Evolutionary conservation across 768 basidiomycete species (phyloP).

Genomic region (Filobasidium floriforme): DNA sequence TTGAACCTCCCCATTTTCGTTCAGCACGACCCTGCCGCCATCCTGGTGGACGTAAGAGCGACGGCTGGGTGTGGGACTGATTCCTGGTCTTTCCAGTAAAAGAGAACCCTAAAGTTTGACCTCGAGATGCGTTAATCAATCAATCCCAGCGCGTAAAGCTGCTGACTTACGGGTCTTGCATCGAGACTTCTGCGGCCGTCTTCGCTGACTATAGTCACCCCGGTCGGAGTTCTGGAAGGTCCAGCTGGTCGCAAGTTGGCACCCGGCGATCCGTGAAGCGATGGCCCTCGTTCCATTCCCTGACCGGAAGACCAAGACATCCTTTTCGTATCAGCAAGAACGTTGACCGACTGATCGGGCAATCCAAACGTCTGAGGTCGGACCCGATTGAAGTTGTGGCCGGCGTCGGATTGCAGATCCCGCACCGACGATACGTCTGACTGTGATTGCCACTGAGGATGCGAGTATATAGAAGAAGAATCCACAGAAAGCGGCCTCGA

Average conservation of each 20-base stretch:
- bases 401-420: slow-evolving; percentile 12
- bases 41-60: slow-evolving; percentile 17
- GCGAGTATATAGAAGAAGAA: slow-evolving; percentile 21
- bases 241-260: neutral
- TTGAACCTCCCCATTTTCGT: slow-evolving; percentile 6
- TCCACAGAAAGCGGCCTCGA: slow-evolving; percentile 20
- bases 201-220: neutral
- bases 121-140: neutral
- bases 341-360: slow-evolving; percentile 6
- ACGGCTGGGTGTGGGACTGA: slow-evolving; percentile 13
- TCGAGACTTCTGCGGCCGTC: neutral
- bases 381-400: slow-evolving; percentile 2
- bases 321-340: slow-evolving; percentile 6
- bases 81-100: neutral
- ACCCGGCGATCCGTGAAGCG: neutral
- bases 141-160: too few species aligned
- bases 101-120: neutral
- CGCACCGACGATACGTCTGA: slow-evolving; percentile 17
- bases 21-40: slow-evolving; percentile 12
- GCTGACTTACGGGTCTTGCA: neutral
- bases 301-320: slow-evolving; percentile 9
- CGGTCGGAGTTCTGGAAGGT: neutral
- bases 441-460: slow-evolving; percentile 12
- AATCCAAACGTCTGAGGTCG: slow-evolving; percentile 17
- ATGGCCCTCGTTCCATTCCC: neutral